Percentiles rank a stretch among this genome's conserved stretches.
Conservation (phyloP, 2,329 filamentous ascomycete genomes). For the Verticillium klebahnii region DNA sequence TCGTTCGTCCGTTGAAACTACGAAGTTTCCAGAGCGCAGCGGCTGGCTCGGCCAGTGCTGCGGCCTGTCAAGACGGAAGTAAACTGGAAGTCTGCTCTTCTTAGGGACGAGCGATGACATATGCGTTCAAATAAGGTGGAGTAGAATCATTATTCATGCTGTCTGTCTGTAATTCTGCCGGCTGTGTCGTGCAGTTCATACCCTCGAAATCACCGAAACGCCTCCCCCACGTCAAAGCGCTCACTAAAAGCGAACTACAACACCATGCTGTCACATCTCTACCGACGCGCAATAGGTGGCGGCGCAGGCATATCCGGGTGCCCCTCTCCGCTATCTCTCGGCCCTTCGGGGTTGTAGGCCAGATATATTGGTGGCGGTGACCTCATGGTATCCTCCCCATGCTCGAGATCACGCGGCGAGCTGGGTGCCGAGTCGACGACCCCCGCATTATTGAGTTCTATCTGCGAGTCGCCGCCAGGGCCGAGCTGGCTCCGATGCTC, state of each 20-base stretch:
- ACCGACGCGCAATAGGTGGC: not conserved
- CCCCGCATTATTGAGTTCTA: constrained; percentile 9
- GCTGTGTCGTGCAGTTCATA: not conserved
- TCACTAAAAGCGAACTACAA: not conserved
- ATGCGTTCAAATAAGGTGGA: not conserved
- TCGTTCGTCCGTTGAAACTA: not conserved
- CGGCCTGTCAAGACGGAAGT: not conserved
- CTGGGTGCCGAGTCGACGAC: not conserved
- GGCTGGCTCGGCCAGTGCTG: not conserved
- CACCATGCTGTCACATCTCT: not conserved
- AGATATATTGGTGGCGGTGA: not conserved
- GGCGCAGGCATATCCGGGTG: constrained; percentile 2
- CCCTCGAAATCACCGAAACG: not conserved
- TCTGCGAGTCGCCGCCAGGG: constrained; percentile 6
- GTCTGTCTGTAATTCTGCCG: not conserved
- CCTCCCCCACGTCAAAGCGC: not conserved
- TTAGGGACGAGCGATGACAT: not conserved
- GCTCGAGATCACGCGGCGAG: not conserved
- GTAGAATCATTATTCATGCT: not conserved
- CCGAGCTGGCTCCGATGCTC: not conserved
- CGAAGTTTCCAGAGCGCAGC: not conserved
- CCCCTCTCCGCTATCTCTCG: not conserved
- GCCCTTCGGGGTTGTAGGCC: not conserved
- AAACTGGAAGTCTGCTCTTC: not conserved
- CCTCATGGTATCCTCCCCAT: not conserved